phyloP scores from a whole-genome alignment of 345 rosid species.

The Eucalyptus regnans region DNA sequence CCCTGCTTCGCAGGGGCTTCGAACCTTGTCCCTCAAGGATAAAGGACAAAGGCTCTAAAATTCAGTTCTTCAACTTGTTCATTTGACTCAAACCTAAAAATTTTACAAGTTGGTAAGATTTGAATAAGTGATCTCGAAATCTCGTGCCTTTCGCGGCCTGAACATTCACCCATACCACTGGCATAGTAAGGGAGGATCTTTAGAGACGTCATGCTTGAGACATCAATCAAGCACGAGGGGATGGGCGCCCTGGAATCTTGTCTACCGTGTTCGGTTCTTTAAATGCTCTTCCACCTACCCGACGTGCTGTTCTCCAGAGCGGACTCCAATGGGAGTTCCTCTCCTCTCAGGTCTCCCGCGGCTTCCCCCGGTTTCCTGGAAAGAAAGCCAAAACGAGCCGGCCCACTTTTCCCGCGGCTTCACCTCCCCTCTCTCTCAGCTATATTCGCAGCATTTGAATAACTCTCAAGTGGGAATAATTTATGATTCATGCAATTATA shows the following conservation, averaged over 20 bases:
- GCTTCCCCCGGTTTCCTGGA: neutral
- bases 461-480: neutral
- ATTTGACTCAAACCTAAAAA: neutral
- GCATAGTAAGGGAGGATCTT: neutral
- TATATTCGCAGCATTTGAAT: neutral
- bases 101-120: neutral
- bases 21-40: too few species aligned
- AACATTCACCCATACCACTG: neutral
- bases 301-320: neutral
- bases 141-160: neutral
- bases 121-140: neutral
- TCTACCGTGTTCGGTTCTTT: neutral
- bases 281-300: neutral
- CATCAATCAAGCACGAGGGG: neutral
- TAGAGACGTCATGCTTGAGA: neutral
- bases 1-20: too few species aligned
- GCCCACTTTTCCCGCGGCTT: neutral
- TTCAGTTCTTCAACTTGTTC: neutral
- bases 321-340: neutral
- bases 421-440: neutral
- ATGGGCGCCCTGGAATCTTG: neutral
- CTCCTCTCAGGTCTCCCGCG: neutral
- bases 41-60: neutral
- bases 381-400: neutral
- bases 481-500: neutral